Percentiles rank a stretch among this genome's conserved stretches.
Evolutionary conservation across 768 basidiomycete genomes (phyloP).

Genomic region (Astraeus odoratus): DNA sequence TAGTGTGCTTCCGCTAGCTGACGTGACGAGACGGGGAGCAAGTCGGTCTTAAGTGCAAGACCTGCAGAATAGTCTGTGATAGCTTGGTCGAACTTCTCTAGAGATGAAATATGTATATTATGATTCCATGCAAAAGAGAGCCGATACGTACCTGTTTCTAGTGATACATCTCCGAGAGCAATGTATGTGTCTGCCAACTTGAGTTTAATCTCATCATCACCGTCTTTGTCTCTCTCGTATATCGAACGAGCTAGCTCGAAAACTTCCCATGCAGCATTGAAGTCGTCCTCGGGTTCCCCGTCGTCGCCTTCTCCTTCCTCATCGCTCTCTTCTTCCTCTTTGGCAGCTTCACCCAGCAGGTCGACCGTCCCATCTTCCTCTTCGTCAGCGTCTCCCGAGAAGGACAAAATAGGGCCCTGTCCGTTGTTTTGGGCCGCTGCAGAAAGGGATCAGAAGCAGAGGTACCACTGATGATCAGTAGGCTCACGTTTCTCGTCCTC

Average conservation of each 20-base stretch:
- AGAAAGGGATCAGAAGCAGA: conserved; percentile 2
- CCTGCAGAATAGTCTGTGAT: conserved; percentile 81
- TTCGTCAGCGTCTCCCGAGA: conserved; percentile 73
- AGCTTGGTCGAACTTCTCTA: conserved; percentile 96
- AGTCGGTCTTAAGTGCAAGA: conserved; percentile 59
- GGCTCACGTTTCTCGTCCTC: conserved; percentile 35
- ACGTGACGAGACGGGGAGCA: conserved; percentile 83
- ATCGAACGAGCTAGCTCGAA: conserved; percentile 90
- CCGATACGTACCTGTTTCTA: conserved; percentile 78
- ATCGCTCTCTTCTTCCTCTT: conserved; percentile 38
- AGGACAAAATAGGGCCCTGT: conserved; percentile 63
- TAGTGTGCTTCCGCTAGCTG: conserved; percentile 93
- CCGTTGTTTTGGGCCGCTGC: conserved; percentile 27
- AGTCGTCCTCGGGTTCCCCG: conserved; percentile 90
- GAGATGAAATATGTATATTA: background rate
- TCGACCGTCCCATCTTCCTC: conserved; percentile 57
- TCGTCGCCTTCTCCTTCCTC: conserved; percentile 45
- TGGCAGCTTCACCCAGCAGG: conserved; percentile 52
- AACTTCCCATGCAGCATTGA: conserved; percentile 96
- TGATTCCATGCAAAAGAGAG: background rate
- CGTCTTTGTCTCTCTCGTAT: conserved; percentile 60
- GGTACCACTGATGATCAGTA: background rate
- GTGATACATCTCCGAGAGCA: conserved; percentile 88
- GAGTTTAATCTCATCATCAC: conserved; percentile 57
- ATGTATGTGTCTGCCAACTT: conserved; percentile 91